These are phyloP conservation scores for Paramecium octaurelia DNA, from an alignment of 73 alveolate species.

Conservation along the genomic window DNA sequence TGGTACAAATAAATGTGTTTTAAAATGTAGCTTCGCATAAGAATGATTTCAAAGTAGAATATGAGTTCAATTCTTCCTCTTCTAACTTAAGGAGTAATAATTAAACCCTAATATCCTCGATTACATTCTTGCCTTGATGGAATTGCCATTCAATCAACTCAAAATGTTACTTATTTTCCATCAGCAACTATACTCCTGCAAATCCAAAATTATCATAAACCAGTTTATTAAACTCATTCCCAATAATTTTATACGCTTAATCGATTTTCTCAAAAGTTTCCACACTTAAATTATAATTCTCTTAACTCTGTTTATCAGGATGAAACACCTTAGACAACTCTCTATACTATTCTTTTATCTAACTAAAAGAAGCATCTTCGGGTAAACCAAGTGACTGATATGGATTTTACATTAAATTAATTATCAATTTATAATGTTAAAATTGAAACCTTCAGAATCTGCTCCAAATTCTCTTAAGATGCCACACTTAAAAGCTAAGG, in stretches of 20 bases:
- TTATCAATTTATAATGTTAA: background rate
- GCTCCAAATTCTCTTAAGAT: background rate
- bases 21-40: background rate
- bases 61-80: background rate
- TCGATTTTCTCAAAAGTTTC: slow-evolving; percentile 20
- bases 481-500: background rate
- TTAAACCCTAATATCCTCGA: background rate
- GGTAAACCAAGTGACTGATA: background rate
- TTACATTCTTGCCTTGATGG: background rate
- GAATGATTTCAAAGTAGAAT: background rate
- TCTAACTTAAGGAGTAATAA: background rate
- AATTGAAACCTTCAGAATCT: background rate
- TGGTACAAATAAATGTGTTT: background rate
- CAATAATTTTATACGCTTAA: background rate
- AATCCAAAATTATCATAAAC: slow-evolving; percentile 42
- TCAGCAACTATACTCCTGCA: background rate
- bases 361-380: background rate
- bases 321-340: slow-evolving; percentile 39
- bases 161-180: background rate
- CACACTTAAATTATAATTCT: background rate
- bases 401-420: background rate
- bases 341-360: background rate
- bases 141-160: background rate
- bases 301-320: slow-evolving; percentile 11
- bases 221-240: background rate